phyloP scores from a whole-genome alignment of 2,329 filamentous ascomycete genomes.

The Purpureocillium lavendulum region DNA sequence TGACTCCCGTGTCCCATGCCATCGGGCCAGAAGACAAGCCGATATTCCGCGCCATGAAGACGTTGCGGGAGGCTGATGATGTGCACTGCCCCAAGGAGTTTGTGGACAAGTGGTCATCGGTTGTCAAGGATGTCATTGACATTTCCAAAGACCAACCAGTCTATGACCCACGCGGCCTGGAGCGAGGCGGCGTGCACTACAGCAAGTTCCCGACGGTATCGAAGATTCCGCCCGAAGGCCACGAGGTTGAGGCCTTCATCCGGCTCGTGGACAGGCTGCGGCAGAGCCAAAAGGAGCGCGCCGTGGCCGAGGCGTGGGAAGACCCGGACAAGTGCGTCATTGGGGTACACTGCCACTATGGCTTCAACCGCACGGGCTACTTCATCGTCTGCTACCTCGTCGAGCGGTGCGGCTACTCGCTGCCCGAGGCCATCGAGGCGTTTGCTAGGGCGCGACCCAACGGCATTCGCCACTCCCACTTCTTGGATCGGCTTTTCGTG shows the following conservation, averaged over 20 bases:
- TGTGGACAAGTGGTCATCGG: conserved; percentile 54
- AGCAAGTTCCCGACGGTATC: conserved; percentile 89
- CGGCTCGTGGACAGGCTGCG: conserved; percentile 51
- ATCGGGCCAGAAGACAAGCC: conserved; percentile 49
- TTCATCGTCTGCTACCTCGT: conserved; percentile 88
- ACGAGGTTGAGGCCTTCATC: conserved; percentile 47
- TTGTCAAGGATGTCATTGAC: conserved; percentile 73
- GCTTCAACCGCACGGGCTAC: conserved; percentile 90
- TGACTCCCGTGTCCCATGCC: conserved; percentile 66
- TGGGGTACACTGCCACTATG: conserved; percentile 91
- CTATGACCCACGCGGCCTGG: conserved; percentile 69
- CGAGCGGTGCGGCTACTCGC: conserved; percentile 61
- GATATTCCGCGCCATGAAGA: conserved; percentile 86
- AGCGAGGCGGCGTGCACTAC: conserved; percentile 59
- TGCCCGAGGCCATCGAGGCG: conserved; percentile 70
- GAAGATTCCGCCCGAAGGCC: conserved; percentile 67
- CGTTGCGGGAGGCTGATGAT: conserved; percentile 80
- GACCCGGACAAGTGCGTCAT: conserved; percentile 41
- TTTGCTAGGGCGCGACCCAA: conserved; percentile 68
- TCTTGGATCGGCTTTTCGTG: conserved; percentile 75
- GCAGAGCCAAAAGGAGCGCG: conserved; percentile 35
- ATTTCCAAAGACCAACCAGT: conserved; percentile 87
- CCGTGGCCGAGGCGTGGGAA: conserved; percentile 28
- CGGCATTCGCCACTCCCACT: conserved; percentile 84
- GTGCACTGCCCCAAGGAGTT: conserved; percentile 70